These are phyloP conservation scores for Vigna angularis DNA, from an alignment of 306 rosid genomes.

Conservation along the genomic window DNA sequence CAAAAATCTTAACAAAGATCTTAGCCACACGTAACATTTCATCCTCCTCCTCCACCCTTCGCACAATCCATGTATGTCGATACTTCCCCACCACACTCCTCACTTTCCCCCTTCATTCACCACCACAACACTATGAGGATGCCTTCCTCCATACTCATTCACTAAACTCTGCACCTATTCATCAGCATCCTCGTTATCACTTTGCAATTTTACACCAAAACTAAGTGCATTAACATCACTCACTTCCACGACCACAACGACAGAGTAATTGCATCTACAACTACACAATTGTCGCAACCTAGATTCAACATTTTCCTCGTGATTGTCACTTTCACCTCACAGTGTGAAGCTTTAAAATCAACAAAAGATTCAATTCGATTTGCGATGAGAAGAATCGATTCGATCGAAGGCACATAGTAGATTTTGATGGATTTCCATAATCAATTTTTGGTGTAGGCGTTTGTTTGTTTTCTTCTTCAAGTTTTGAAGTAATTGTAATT, in stretches of 20 bases:
- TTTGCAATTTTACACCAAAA: slow-evolving; percentile 52
- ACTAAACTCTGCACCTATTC: slow-evolving; percentile 58
- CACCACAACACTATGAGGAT: slow-evolving; percentile 65
- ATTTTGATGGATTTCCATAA: slow-evolving; percentile 94
- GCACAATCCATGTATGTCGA: slow-evolving; percentile 79
- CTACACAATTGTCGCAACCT: slow-evolving; percentile 56
- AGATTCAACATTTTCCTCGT: slow-evolving; percentile 53
- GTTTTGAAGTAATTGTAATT: slow-evolving; percentile 1
- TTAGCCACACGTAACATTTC: slow-evolving; percentile 68
- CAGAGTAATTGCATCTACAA: slow-evolving; percentile 53
- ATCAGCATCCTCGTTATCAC: slow-evolving; percentile 60
- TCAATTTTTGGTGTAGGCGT: slow-evolving; percentile 44
- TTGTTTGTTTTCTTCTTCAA: slow-evolving; percentile 15
- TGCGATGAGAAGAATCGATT: slow-evolving; percentile 69
- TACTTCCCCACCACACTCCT: slow-evolving; percentile 80
- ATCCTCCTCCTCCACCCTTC: slow-evolving; percentile 60
- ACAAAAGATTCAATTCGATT: slow-evolving; percentile 63
- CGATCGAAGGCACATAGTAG: slow-evolving; percentile 80
- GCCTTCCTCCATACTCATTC: neutral
- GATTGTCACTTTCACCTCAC: slow-evolving; percentile 51
- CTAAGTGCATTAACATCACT: slow-evolving; percentile 40
- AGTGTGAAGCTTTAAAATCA: slow-evolving; percentile 44
- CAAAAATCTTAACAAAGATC: slow-evolving; percentile 78
- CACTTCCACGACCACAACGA: slow-evolving; percentile 45
- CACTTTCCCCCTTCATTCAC: slow-evolving; percentile 62